Conservation (phyloP, 768 basidiomycete species). For the Pulveroboletus sp. region DNA sequence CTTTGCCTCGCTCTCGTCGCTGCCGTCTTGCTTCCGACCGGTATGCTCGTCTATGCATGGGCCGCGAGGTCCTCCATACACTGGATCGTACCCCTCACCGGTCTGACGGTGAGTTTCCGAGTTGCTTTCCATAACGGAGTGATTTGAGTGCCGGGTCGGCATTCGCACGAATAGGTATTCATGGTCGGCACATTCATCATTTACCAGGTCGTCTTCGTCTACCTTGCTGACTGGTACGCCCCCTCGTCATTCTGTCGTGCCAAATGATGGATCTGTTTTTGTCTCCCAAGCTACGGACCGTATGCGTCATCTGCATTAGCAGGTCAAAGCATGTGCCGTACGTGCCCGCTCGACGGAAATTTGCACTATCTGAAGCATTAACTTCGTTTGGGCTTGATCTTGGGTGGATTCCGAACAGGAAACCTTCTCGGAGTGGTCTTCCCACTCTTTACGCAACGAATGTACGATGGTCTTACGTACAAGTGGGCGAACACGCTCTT, state of each 20-base stretch:
- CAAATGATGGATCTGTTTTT: background rate
- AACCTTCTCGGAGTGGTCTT: slow-evolving; percentile 50
- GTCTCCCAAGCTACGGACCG: slow-evolving; percentile 40
- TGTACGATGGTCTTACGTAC: slow-evolving; percentile 53
- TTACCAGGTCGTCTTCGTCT: slow-evolving; percentile 56
- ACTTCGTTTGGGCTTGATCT: slow-evolving; percentile 15
- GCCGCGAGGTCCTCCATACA: slow-evolving; percentile 48
- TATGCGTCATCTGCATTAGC: slow-evolving; percentile 69
- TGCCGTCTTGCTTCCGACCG: slow-evolving; percentile 47
- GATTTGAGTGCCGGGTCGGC: background rate
- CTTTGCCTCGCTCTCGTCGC: slow-evolving; percentile 54
- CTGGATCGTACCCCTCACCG: slow-evolving; percentile 49
- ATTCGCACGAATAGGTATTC: slow-evolving; percentile 36
- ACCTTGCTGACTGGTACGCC: slow-evolving; percentile 59
- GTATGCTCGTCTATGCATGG: slow-evolving; percentile 76
- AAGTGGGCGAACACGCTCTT: slow-evolving; percentile 60
- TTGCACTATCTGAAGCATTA: slow-evolving; percentile 6
- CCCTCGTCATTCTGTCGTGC: background rate
- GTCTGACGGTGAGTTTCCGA: slow-evolving; percentile 20
- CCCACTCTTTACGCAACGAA: slow-evolving; percentile 57
- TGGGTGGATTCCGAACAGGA: slow-evolving; percentile 28
- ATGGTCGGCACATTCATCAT: slow-evolving; percentile 49
- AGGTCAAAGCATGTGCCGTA: slow-evolving; percentile 58
- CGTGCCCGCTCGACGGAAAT: slow-evolving; percentile 16
- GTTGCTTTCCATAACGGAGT: background rate